Base-by-base conservation (phyloP, 73 alveolate genomes). In the Paramecium caudatum region DNA sequence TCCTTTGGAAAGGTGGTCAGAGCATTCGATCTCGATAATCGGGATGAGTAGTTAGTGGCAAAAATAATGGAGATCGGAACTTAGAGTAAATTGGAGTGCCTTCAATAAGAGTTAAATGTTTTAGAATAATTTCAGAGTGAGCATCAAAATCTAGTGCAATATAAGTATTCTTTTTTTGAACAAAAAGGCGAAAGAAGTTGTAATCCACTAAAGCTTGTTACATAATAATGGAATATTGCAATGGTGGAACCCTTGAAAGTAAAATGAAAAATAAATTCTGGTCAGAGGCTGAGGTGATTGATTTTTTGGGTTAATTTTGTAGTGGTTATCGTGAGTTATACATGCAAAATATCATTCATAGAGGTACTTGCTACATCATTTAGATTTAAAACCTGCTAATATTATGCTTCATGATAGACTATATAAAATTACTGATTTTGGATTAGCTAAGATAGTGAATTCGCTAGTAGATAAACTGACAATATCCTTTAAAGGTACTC, bases 361-460 rank as follows among this genome's bases (percentile, higher is more conserved):
- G 93, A 86, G 84, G 84, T 68, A 68, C 8, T 5, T 27, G 12
- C 30, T 10, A 30, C 1, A 32, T 3, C 7, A n/a, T n/a, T 32
- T 34, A 68, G 93, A 86, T 45, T 43, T 86, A 13, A 86, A 86
- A 25, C 93, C 93, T 23, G 93, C 82, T 0, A 86, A 86, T 9
- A 86, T 86, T 65, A 45, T 86, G 80, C 61, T 86, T 15, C 93
- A 86, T 32, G 84, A 86, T 62, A 45, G 93, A 12, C 46, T 86
- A 37, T 86, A 62, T 62, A 86, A 86, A 63, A 86, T 86, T 4
- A 78, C 93, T 63, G 93, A 86, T 63, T 86, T 86, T 65, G 93
- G 93, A n/a, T 47, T 86, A 7, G 93, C 93, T 12, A 86, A 86
- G 17, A 46, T 86, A 23, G 93, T 86, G 17, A 78, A 86, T 25